Evolutionary conservation across 2,329 filamentous ascomycete genomes (phyloP), one percentile per base, ranked within the genome.

Genomic region (Epichloe aotearoae): DNA sequence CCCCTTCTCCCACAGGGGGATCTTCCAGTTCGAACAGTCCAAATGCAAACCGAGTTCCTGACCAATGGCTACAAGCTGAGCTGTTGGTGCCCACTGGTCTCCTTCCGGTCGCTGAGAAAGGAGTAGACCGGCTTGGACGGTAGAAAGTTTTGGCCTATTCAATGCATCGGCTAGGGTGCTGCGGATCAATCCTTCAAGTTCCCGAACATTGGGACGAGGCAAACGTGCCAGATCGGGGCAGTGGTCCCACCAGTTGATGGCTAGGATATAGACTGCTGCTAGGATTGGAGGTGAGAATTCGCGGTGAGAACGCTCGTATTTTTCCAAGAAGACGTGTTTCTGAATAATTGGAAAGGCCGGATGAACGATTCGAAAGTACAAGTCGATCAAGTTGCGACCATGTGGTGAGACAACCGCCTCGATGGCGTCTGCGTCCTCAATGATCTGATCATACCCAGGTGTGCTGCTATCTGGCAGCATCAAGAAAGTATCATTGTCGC

Each of bases 31-130:
- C 5, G 84, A 80, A 69, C 88, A 95, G 66, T 95, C 88, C 40
- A 95, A 80, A 64, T 96, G 89, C 39, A 96, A 72, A 44, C 90
- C 90, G 3, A 96, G 75, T 65, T 95, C 89, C 64, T 95, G 89
- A 1, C 80, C 84, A 41, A 93, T 82, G 20, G 89, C 89, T 7
- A 95, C 88, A 19, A 95, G 71, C 63, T 95, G 89, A 4, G 87
- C 87, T 1, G 89, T 95, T 52, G 91, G 73, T 1, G 86, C 85
- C 80, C 89, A 91, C 49, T 89, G 84, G 59, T 88, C 84, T 11
- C 84, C 82, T 57, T 87, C 84, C 6, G 84, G 83, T 33, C 84
- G 75, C 61, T 91, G 86, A 12, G 87, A 80, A 14, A 91, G 70
- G 14, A 91, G 68, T 34, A 91, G 69, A 0, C 86, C 86, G 17